Conservation (phyloP, 768 basidiomycete genomes). For the Suillus americanus region DNA sequence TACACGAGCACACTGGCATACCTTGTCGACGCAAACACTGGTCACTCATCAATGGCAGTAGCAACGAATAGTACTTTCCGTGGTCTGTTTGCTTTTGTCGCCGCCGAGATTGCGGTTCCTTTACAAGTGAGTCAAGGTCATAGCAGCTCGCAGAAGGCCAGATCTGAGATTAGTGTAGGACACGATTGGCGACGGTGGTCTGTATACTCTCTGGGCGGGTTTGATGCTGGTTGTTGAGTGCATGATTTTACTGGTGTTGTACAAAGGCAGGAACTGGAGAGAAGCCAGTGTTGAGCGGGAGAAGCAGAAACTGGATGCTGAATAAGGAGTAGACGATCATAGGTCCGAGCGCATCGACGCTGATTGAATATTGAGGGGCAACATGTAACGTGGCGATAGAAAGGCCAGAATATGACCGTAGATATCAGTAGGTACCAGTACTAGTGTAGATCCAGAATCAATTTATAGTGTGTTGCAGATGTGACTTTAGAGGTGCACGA, state of each 20-base stretch:
- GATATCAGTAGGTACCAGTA: too few relatives aligned
- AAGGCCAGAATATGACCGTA: not conserved
- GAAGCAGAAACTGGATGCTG: slow-evolving; percentile 8
- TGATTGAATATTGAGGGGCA: not conserved
- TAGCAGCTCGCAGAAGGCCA: not conserved
- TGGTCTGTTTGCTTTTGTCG: slow-evolving; percentile 65
- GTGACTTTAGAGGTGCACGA: too few relatives aligned
- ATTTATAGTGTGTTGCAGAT: not conserved
- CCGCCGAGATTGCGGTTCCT: slow-evolving; percentile 74
- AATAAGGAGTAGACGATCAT: not conserved
- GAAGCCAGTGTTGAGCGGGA: slow-evolving; percentile 47
- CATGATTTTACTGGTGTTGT: slow-evolving; percentile 56
- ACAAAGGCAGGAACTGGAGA: slow-evolving; percentile 63
- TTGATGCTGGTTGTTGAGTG: slow-evolving; percentile 53
- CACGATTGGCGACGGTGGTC: slow-evolving; percentile 27
- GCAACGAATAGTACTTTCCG: slow-evolving; percentile 78
- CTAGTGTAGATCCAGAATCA: too few relatives aligned
- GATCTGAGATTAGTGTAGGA: not conserved
- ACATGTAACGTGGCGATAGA: not conserved
- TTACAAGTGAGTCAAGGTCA: slow-evolving; percentile 41
- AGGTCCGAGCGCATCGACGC: too few relatives aligned
- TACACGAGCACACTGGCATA: slow-evolving; percentile 76
- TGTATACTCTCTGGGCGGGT: slow-evolving; percentile 44
- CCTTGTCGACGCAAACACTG: slow-evolving; percentile 82
- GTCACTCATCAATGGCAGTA: slow-evolving; percentile 74